phyloP scores from a whole-genome alignment of 1,139 yeast species.

The Geotrichum australiense region DNA sequence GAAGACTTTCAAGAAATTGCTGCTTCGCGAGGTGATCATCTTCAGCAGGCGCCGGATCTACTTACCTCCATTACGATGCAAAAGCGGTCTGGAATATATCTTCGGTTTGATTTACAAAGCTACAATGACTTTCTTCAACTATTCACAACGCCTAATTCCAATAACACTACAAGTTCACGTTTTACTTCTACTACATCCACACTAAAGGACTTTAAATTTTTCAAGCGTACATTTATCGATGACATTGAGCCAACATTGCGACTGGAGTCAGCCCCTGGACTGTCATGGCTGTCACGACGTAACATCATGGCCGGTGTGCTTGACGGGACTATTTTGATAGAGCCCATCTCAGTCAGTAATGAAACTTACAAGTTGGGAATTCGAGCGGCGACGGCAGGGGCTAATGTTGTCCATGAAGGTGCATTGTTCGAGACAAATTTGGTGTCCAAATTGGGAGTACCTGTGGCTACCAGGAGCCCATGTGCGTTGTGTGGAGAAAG shows the following conservation, averaged over 20 bases:
- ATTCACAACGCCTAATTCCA: constrained; percentile 10
- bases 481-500: constrained; percentile 81
- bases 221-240: constrained; percentile 59
- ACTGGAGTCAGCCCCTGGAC: constrained; percentile 53
- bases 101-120: constrained; percentile 22
- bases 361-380: constrained; percentile 38
- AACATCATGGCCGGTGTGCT: constrained; percentile 59
- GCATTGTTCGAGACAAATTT: constrained; percentile 5
- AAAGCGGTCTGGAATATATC: constrained; percentile 19
- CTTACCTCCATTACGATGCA: not conserved
- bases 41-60: not conserved
- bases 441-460: constrained; percentile 40
- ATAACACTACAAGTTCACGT: constrained; percentile 14
- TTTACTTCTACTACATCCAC: constrained; percentile 3
- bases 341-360: constrained; percentile 80
- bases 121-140: constrained; percentile 17
- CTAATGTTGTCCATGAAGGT: constrained; percentile 1
- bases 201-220: constrained; percentile 52
- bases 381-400: not conserved
- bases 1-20: constrained; percentile 29
- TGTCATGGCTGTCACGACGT: constrained; percentile 53
- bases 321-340: constrained; percentile 77
- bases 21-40: not conserved
- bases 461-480: constrained; percentile 66
- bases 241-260: constrained; percentile 72